A percentile compares a stretch with the other conserved stretches of the same genome.
Evolutionary conservation across 2,329 filamentous ascomycete genomes (phyloP).

Genomic region (Pleoardoris graminearum): DNA sequence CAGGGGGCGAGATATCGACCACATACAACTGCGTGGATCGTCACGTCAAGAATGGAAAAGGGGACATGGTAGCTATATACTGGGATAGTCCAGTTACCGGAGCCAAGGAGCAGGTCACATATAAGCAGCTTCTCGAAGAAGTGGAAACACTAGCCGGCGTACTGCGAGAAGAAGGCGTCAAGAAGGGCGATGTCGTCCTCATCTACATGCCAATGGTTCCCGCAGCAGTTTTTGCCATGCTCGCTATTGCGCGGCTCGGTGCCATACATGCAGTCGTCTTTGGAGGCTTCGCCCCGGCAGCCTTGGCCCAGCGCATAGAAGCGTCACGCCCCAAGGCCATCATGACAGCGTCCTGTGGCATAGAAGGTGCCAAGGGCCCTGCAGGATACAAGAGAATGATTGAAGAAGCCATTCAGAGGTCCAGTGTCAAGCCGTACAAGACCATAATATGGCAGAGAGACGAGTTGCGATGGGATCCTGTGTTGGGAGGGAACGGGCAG

Average conservation of each 20-base stretch:
- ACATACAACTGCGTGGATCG: constrained; percentile 91
- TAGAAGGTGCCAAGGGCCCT: constrained; percentile 82
- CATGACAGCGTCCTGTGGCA: constrained; percentile 88
- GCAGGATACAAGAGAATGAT: constrained; percentile 76
- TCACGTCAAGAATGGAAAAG: constrained; percentile 77
- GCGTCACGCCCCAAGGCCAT: constrained; percentile 74
- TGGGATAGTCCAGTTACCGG: constrained; percentile 87
- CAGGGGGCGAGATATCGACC: constrained; percentile 84
- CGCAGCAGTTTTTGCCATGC: constrained; percentile 80
- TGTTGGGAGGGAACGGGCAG: constrained; percentile 69
- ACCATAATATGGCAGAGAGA: constrained; percentile 85
- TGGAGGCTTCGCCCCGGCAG: constrained; percentile 81
- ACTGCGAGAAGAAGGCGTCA: constrained; percentile 78
- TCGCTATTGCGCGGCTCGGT: constrained; percentile 79
- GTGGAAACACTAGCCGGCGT: constrained; percentile 83
- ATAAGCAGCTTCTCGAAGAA: constrained; percentile 73
- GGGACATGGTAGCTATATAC: constrained; percentile 73
- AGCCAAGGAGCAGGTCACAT: constrained; percentile 73
- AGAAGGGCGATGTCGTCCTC: constrained; percentile 82
- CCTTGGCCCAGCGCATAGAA: constrained; percentile 86
- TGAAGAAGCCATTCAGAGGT: constrained; percentile 69
- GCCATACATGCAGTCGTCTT: constrained; percentile 93
- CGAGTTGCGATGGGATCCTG: constrained; percentile 71
- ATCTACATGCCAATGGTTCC: constrained; percentile 99
- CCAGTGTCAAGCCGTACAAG: constrained; percentile 70